Base-by-base conservation (phyloP, 2,329 filamentous ascomycete genomes). In the Monosporascus sp. region DNA sequence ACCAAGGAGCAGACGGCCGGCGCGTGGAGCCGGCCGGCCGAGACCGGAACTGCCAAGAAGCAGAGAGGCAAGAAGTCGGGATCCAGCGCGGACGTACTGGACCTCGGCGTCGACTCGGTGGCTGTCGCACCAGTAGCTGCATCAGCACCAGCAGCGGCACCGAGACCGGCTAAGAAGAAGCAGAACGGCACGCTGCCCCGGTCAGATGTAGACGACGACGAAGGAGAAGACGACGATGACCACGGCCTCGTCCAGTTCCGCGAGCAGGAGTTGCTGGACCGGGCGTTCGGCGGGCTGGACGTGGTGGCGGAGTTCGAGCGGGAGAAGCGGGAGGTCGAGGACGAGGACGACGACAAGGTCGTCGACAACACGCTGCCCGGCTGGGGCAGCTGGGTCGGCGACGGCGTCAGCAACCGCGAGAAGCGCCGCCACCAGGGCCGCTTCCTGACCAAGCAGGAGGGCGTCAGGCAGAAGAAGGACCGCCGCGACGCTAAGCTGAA, bases 321-420 rank as follows among this genome's bases (percentile, higher is more conserved):
- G 38, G 92, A 97, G 67, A 97, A 97, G 73, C 79, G 78, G 17
- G 82, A 84, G 49, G 76, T 82, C 1, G 82, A 84, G 19, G 79
- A 82, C 31, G 88, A 89, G 19, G 91, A 97, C 69, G 91, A 88
- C 60, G 89, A 95, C 66, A 88, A 94, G 71, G 76, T 90, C 52
- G 74, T 91, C 31, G 91, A 93, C 68, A 88, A 87, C 60, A 88
- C 89, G n/a, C 79, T 99, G 6, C 91, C 91, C 0, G 94, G 94
- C 46, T 99, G 94, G 94, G 94, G 94, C 59, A 86, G 80, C 64
- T 97, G 94, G 94, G 82, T 88, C 5, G 94, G 94, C 57, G 85
- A 88, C 17, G 93, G 92, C 19, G 78, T 97, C 58, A 87, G 84
- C 69, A 86, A 84, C 61, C 82, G 81, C 56, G 82, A 88, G 59